Conservation (phyloP, 768 basidiomycete species). For the Sarcomyxa edulis region DNA sequence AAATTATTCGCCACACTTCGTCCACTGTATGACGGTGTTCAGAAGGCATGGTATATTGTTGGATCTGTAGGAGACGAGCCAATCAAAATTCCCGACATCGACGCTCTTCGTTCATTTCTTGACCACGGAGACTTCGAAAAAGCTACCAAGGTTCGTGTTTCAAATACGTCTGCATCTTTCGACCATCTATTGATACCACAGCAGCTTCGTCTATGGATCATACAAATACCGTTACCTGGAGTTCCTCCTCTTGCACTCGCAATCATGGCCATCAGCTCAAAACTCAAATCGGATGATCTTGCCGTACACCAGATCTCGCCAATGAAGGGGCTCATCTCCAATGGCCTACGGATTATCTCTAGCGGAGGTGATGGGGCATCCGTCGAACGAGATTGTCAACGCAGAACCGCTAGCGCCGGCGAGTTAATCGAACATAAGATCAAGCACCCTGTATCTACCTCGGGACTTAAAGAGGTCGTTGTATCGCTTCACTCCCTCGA, state of each 20-base stretch:
- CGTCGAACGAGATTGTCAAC: slow-evolving; percentile 22
- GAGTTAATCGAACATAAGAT: slow-evolving; percentile 4
- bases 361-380: slow-evolving; percentile 31
- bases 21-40: slow-evolving; percentile 16
- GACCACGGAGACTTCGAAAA: slow-evolving; percentile 5
- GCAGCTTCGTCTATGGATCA: slow-evolving; percentile 23
- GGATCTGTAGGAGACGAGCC: slow-evolving; percentile 21
- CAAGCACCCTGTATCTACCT: background rate
- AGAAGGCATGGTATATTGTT: slow-evolving; percentile 17
- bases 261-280: slow-evolving; percentile 17
- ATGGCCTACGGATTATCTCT: slow-evolving; percentile 20
- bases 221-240: slow-evolving; percentile 23
- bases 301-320: slow-evolving; percentile 10
- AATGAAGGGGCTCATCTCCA: slow-evolving; percentile 19
- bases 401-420: slow-evolving; percentile 2
- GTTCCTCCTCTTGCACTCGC: slow-evolving; percentile 26
- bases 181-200: background rate
- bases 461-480: slow-evolving; percentile 1
- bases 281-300: slow-evolving; percentile 13
- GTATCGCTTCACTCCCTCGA: slow-evolving; percentile 8
- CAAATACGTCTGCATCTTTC: background rate
- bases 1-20: slow-evolving; percentile 21
- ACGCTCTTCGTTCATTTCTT: slow-evolving; percentile 11
- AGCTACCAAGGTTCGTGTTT: slow-evolving; percentile 17
- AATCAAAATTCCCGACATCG: slow-evolving; percentile 13